These are phyloP conservation scores for Logfia minima DNA, from an alignment of 129 eudicot genomes.

Conservation along the genomic window DNA sequence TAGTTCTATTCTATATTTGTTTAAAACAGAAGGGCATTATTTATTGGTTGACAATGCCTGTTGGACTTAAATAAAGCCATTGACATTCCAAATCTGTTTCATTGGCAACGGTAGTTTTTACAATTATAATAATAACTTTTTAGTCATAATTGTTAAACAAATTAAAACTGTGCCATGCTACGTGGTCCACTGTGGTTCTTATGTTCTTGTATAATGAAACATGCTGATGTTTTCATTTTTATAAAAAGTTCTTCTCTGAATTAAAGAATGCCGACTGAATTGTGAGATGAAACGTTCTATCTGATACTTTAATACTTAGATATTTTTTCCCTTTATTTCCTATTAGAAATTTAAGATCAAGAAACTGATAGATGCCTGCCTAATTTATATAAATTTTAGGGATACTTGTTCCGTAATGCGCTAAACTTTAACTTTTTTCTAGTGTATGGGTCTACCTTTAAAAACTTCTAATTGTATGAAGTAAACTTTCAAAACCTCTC, in stretches of 20 bases:
- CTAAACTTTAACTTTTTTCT: too few species aligned
- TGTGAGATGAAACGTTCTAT: too few species aligned
- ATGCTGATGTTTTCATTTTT: not conserved
- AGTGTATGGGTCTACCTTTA: too few species aligned
- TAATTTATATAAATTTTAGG: too few species aligned
- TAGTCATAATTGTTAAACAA: not conserved
- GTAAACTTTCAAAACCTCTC: too few species aligned
- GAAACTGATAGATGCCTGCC: too few species aligned
- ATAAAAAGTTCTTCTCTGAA: not conserved
- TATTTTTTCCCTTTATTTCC: too few species aligned
- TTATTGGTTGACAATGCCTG: constrained; percentile 33
- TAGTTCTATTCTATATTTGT: not conserved
- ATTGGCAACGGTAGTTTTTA: constrained; percentile 11
- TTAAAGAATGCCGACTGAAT: not conserved
- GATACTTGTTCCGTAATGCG: too few species aligned
- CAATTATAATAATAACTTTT: not conserved
- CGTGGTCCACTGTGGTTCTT: not conserved
- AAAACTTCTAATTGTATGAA: too few species aligned
- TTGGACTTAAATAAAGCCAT: constrained; percentile 30
- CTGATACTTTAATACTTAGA: too few species aligned
- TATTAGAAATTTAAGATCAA: too few species aligned
- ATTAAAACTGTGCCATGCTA: not conserved
- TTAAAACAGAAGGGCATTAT: constrained; percentile 17
- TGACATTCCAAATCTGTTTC: constrained; percentile 35
- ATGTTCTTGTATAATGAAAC: not conserved